Base-by-base conservation (phyloP, 73 alveolate species). In the Tetrahymena thermophila region DNA sequence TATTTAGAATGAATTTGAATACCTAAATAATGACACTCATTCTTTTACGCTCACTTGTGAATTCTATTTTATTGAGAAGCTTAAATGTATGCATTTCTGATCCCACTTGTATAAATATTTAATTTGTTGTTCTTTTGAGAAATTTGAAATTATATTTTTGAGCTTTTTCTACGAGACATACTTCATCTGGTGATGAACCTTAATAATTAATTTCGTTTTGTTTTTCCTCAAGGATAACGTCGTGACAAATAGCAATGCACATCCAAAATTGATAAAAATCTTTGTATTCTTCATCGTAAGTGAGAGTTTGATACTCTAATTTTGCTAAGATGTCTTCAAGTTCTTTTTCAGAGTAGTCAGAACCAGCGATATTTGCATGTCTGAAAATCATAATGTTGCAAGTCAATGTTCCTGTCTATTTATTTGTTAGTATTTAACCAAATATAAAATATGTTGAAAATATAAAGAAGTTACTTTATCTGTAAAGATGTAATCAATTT, bases 181-280 rank as follows among this genome's bases (percentile, higher is more conserved):
- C 98, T 97, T 98, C 99, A 97, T 98, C 99, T 1, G 99, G 99
- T 38, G 99, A 98, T 42, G 97, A 95, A 15, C 99, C 99, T 93
- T 98, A 97, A 93, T 97, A 98, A 57, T 85, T 93, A 43, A 97
- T 44, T 43, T 96, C 96, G 93, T 97, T 85, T 1, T 96, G 71
- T 93, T 95, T 96, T 94, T 96, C 97, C 44, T 97, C 98, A 35
- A 98, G 94, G 56, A 98, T 97, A 28, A 97, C 98, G 34, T 97
- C 98, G 35, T 97, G 98, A 56, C 99, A 97, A 23, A 97, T 85
- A 14, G 96, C 93, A 14, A 97, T 89, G 35, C 95, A 94, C 11
- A 97, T 89, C 98, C 98, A 97, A 94, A 98, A 98, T 35, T 97
- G 93, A 56, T 97, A 96, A 44, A 98, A 94, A 93, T 98, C 93